Evolutionary conservation across 257 asterid genomes (phyloP).

Genomic region (Gentiana straminea): DNA sequence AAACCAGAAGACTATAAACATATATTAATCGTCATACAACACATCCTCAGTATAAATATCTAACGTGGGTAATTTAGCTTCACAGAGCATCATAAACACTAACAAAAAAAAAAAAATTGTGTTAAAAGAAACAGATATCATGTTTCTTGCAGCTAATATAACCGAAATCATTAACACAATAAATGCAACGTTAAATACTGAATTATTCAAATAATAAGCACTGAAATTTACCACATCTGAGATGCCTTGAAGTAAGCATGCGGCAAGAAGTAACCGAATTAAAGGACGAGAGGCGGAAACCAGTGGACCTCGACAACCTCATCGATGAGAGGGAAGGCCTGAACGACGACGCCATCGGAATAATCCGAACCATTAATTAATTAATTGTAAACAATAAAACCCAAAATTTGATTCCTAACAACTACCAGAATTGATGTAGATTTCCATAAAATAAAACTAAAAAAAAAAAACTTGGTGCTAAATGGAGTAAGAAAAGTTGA

Average conservation of each 20-base stretch:
- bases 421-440: too few relatives aligned
- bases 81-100: not conserved
- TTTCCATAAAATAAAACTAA: too few relatives aligned
- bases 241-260: constrained; percentile 26
- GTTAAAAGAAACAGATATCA: not conserved
- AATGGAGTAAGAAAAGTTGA: too few relatives aligned
- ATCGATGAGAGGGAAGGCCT: constrained; percentile 69
- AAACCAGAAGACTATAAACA: not conserved
- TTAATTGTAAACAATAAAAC: too few relatives aligned
- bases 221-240: constrained; percentile 32
- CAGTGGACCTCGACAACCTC: constrained; percentile 32
- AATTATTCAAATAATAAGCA: not conserved
- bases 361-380: constrained; percentile 50
- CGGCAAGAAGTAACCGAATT: constrained; percentile 22
- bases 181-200: not conserved
- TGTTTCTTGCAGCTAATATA: not conserved
- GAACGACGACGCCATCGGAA: constrained; percentile 82
- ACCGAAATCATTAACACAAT: not conserved
- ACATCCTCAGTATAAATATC: too few relatives aligned
- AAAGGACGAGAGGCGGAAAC: constrained; percentile 26
- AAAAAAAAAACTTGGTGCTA: too few relatives aligned
- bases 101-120: not conserved
- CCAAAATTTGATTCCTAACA: not conserved
- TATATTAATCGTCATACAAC: too few relatives aligned
- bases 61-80: too few relatives aligned